Percentiles rank a stretch among this genome's conserved stretches.
phyloP scores from a whole-genome alignment of 148 eudicot genomes.

The Chenopodium album region DNA sequence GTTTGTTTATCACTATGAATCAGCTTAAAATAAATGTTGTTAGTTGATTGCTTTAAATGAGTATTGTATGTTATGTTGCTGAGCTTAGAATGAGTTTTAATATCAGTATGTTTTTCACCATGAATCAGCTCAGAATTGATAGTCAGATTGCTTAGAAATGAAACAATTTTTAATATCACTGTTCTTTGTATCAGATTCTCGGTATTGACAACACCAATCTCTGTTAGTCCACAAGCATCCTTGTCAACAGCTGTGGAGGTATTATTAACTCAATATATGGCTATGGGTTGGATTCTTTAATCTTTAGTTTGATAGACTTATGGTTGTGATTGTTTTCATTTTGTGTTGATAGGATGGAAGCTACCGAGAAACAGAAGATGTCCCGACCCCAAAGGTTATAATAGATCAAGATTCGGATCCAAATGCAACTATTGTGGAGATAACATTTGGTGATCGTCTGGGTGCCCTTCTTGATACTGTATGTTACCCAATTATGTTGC shows the following conservation, averaged over 20 bases:
- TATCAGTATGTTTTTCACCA: too few species aligned
- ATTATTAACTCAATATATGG: constrained; percentile 32
- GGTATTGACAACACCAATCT: constrained; percentile 29
- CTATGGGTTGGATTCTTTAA: not conserved
- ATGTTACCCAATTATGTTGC: constrained; percentile 24
- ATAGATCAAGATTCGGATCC: constrained; percentile 90
- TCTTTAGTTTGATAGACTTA: not conserved
- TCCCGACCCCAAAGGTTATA: constrained; percentile 84
- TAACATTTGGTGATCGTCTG: constrained; percentile 87
- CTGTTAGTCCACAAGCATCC: constrained; percentile 52
- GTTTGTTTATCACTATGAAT: too few species aligned
- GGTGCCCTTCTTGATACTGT: constrained; percentile 97
- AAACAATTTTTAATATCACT: not conserved
- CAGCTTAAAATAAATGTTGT: not conserved
- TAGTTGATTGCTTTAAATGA: not conserved
- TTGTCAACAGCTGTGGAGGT: constrained; percentile 78
- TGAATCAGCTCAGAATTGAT: not conserved
- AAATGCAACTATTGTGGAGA: constrained; percentile 84
- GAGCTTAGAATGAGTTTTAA: not conserved
- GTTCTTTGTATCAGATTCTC: constrained; percentile 48
- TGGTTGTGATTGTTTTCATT: not conserved
- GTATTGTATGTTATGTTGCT: not conserved
- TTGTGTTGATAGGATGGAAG: constrained; percentile 53
- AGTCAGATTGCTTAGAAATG: not conserved
- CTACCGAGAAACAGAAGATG: constrained; percentile 52